Base-by-base conservation (phyloP, 2,329 filamentous ascomycete species). In the Paraphoma sp. region DNA sequence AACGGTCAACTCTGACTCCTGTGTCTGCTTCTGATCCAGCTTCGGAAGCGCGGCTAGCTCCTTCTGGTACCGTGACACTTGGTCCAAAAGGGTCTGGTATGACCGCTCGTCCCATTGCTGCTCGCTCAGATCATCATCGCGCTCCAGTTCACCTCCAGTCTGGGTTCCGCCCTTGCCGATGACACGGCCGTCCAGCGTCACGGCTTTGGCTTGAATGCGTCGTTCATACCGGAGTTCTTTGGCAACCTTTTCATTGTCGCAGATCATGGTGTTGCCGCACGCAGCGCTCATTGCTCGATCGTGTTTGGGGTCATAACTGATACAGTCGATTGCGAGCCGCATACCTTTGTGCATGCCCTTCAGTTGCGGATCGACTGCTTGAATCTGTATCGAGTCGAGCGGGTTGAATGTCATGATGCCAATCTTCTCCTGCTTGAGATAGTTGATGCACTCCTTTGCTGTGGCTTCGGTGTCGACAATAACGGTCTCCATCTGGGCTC, bases 141-240 rank as follows among this genome's bases (percentile, higher is more conserved):
- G 58, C 1, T 88, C 89, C 30, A 92, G 89, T 59, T 93, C 90
- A 64, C 95, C 95, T 82, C 95, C 95, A 47, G 95, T 98, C 90
- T 99, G 98, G 51, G 96, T 84, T 71, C 95, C 95, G 45, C 91
- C 93, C 75, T 98, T 98, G 80, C 97, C 93, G 62, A 99, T 97
- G 58, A 99, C 90, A 52, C 90, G 94, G n/a, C 95, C 95, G 71
- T 98, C 93, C 11, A 98, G 78, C 0, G 93, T 96, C 11, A 99
- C 94, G 5, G 94, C 93, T 76, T 98, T 98, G 51, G 96, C 93
- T 56, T 93, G 90, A 31, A 97, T 89, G 31, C 86, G 89, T 62
- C 87, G 89, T 54, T 91, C 87, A 73, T 96, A 98, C 72, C 92
- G 93, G 45, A 99, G 88, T 55, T 94, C 86, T 75, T 96, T 96